Percentiles rank a stretch among this genome's conserved stretches.
Conservation (phyloP, 306 rosid species). For the Ormosia emarginata region DNA sequence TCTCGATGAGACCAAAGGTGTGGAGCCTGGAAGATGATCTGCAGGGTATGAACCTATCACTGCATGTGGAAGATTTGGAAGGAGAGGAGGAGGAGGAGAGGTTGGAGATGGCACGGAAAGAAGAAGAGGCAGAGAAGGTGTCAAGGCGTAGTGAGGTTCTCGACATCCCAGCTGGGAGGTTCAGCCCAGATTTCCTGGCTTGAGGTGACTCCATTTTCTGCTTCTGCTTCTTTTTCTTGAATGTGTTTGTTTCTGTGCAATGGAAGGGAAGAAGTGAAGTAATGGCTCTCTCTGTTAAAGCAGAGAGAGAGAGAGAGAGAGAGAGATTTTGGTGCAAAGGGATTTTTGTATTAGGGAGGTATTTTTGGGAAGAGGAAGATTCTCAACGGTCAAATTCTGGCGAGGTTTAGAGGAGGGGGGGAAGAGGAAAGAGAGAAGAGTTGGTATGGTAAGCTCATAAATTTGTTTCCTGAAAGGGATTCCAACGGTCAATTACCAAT, state of each 20-base stretch:
- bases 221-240: background rate
- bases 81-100: constrained; percentile 53
- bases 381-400: constrained; percentile 14
- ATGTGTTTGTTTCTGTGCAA: background rate
- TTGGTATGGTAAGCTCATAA: background rate
- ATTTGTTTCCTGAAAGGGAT: background rate
- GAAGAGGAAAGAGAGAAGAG: background rate
- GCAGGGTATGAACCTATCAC: constrained; percentile 96
- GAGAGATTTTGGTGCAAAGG: no score
- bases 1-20: constrained; percentile 78
- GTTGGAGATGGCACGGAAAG: constrained; percentile 54
- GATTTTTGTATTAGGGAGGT: no score
- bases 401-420: background rate
- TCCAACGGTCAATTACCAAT: constrained; percentile 19
- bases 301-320: background rate
- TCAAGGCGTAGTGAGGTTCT: constrained; percentile 67
- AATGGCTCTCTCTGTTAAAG: no score
- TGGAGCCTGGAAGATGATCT: constrained; percentile 91
- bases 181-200: constrained; percentile 51
- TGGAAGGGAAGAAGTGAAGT: no score
- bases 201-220: constrained; percentile 68
- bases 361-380: background rate
- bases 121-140: constrained; percentile 41
- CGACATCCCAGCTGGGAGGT: constrained; percentile 89
- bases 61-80: constrained; percentile 54